Conservation (phyloP, 441 rosid genomes). For the Theobroma grandiflorum region DNA sequence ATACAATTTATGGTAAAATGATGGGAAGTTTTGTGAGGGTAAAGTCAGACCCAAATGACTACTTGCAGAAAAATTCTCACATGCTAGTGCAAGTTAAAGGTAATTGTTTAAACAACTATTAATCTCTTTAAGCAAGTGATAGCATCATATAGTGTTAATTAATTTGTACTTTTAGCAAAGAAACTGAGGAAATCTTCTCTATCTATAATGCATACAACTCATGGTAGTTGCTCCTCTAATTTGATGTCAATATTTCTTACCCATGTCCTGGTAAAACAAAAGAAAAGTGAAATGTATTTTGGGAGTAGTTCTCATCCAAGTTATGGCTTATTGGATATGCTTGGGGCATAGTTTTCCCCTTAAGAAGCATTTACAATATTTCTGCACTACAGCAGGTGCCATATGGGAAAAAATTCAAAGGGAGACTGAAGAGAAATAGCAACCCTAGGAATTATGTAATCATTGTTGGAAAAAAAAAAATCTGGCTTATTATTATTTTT, state of each 20-base stretch:
- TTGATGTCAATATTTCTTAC: background rate
- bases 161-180: background rate
- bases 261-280: background rate
- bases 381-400: background rate
- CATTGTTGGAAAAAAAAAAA: background rate
- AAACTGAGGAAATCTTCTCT: background rate
- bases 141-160: background rate
- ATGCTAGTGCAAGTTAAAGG: conserved; percentile 61
- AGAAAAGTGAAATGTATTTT: conserved; percentile 1
- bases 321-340: background rate
- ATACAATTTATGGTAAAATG: conserved; percentile 50
- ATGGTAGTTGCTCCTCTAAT: background rate
- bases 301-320: background rate
- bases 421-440: background rate
- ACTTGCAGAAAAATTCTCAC: conserved; percentile 47
- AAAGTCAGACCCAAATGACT: conserved; percentile 53
- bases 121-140: background rate
- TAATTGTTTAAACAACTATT: conserved; percentile 29
- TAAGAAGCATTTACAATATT: background rate
- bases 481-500: background rate
- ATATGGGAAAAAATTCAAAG: background rate
- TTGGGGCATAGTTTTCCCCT: background rate
- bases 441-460: background rate
- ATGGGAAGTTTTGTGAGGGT: conserved; percentile 61
- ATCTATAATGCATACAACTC: background rate